These are phyloP conservation scores for Trypanosomatidae sp. DNA, from an alignment of 208 protist species.

Conservation along the genomic window DNA sequence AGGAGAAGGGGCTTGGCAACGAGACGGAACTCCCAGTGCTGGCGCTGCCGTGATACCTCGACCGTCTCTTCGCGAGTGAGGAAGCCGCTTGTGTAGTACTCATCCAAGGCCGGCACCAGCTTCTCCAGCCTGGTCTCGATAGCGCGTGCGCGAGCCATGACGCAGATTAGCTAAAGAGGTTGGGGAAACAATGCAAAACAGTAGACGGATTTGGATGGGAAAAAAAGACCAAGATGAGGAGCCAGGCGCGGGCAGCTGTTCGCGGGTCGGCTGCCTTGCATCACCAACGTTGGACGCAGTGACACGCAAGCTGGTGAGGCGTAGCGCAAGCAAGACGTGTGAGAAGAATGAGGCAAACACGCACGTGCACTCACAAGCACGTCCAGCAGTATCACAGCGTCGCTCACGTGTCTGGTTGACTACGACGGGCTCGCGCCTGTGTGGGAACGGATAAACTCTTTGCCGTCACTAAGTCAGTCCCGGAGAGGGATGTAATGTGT, in stretches of 20 bases:
- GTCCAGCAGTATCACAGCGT: background rate
- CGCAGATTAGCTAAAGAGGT: background rate
- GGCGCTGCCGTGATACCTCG: constrained; percentile 69
- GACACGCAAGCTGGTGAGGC: background rate
- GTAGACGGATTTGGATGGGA: background rate
- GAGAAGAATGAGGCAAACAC: background rate
- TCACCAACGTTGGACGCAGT: background rate
- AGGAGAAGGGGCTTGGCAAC: constrained; percentile 86
- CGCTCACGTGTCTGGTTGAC: background rate
- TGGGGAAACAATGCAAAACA: background rate
- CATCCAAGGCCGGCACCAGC: constrained; percentile 78
- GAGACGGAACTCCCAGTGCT: constrained; percentile 86
- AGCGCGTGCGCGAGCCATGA: constrained; percentile 80
- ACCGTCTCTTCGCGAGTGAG: constrained; percentile 66
- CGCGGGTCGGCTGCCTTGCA: background rate
- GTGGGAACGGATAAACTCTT: background rate
- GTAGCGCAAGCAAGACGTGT: background rate
- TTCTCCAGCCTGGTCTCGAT: constrained; percentile 90
- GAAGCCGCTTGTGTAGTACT: constrained; percentile 86
- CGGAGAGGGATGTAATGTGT: background rate
- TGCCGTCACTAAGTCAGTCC: background rate
- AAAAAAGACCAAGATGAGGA: no score
- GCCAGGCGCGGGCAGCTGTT: background rate
- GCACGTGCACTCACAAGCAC: background rate
- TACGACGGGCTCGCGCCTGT: background rate